phyloP scores from a whole-genome alignment of 2,329 filamentous ascomycete species.

The Hirsutella rhossiliensis region DNA sequence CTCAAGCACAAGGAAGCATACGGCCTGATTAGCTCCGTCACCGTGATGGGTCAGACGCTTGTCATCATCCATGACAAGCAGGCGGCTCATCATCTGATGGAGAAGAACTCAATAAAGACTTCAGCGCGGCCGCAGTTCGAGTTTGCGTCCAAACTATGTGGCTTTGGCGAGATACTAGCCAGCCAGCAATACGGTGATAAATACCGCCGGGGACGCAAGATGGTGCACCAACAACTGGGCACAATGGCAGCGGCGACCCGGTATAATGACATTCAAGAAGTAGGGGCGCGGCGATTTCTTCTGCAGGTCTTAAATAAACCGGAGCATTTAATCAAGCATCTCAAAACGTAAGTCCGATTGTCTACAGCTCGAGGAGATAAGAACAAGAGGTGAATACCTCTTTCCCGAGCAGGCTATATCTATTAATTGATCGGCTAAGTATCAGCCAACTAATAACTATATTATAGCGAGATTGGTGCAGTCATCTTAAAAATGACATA shows the following conservation, averaged over 20 bases:
- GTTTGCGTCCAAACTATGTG: background rate
- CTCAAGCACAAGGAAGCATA: background rate
- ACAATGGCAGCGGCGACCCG: background rate
- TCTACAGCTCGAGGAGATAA: no score
- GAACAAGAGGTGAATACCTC: background rate
- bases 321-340: background rate
- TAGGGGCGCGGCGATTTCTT: background rate
- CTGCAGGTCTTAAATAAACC: background rate
- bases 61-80: background rate
- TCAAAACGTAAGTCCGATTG: background rate
- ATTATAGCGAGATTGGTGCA: no score
- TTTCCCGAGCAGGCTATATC: background rate
- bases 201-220: background rate
- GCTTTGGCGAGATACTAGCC: background rate
- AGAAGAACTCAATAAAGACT: background rate
- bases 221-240: background rate
- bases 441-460: no score
- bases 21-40: background rate
- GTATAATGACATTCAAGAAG: background rate
- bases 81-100: background rate
- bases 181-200: background rate
- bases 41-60: background rate
- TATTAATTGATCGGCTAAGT: background rate
- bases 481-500: slow-evolving; percentile 8
- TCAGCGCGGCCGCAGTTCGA: background rate